Evolutionary conservation across 352 stramenopile species (phyloP).

Genomic region (Globisporangium irregulare): DNA sequence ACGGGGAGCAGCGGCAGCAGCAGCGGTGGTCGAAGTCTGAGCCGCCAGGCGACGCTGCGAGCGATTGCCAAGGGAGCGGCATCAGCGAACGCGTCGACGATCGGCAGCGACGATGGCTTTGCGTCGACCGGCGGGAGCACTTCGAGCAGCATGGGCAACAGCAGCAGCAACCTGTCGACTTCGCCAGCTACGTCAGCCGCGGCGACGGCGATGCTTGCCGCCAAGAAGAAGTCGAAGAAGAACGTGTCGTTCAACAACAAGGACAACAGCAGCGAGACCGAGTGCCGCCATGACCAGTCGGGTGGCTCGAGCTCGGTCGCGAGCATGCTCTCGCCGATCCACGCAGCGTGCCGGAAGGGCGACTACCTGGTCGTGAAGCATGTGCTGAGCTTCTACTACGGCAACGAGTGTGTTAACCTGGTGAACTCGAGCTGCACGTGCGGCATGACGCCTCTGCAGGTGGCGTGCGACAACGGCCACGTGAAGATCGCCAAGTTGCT

Average conservation of each 20-base stretch:
- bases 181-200: not conserved
- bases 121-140: constrained; percentile 14
- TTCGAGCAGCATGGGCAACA: constrained; percentile 11
- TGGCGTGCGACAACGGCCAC: constrained; percentile 57
- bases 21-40: constrained; percentile 7
- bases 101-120: constrained; percentile 14
- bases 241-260: constrained; percentile 57
- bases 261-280: constrained; percentile 19
- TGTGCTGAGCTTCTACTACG: constrained; percentile 64
- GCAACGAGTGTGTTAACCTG: constrained; percentile 51
- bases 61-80: constrained; percentile 23
- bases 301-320: constrained; percentile 14
- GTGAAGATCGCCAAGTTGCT: constrained; percentile 56
- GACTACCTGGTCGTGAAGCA: constrained; percentile 71
- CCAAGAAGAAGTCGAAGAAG: constrained; percentile 49
- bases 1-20: constrained; percentile 9
- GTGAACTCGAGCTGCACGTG: constrained; percentile 67
- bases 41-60: constrained; percentile 20
- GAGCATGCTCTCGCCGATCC: constrained; percentile 53
- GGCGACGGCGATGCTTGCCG: constrained; percentile 6
- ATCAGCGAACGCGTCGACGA: constrained; percentile 19
- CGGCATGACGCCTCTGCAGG: constrained; percentile 67
- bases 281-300: constrained; percentile 23
- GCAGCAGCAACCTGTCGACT: constrained; percentile 1
- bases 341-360: constrained; percentile 55